Percentiles rank a stretch among this genome's conserved stretches.
phyloP scores from a whole-genome alignment of 176 grass and related monocot genomes.

The Tillandsia leiboldiana region DNA sequence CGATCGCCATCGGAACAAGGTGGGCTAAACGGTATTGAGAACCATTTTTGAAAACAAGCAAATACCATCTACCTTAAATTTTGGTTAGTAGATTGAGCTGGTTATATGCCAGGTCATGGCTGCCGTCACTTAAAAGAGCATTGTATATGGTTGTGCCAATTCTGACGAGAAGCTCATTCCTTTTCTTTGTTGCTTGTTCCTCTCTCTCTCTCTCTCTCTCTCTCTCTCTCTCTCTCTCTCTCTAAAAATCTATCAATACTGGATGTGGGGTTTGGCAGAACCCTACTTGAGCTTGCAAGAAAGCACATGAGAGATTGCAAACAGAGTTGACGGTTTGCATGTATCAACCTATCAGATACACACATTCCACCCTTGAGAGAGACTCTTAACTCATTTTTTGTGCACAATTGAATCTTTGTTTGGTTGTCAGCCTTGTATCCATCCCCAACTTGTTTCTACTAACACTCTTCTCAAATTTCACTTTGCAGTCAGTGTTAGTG shows the following conservation, averaged over 20 bases:
- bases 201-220: too few species aligned
- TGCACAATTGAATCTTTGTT: neutral
- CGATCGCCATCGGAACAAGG: constrained; percentile 94
- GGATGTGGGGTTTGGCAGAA: too few species aligned
- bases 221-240: too few species aligned
- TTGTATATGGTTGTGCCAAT: too few species aligned
- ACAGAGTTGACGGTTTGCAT: too few species aligned
- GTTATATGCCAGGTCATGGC: neutral
- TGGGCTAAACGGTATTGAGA: constrained; percentile 7
- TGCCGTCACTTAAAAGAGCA: neutral
- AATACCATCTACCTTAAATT: neutral
- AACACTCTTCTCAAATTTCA: neutral
- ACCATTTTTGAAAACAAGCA: neutral
- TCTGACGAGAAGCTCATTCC: too few species aligned
- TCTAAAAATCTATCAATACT: too few species aligned
- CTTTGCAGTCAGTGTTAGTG: constrained; percentile 76
- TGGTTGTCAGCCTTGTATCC: neutral
- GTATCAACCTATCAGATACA: too few species aligned
- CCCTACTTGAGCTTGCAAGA: too few species aligned
- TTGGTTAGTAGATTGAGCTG: neutral
- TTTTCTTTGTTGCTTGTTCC: too few species aligned
- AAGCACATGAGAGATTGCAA: too few species aligned
- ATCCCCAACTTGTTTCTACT: neutral
- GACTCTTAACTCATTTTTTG: neutral
- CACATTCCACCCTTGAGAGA: too few species aligned